Evolutionary conservation across 148 eudicot genomes (phyloP), one percentile per base, ranked within the genome.

Genomic region (Dianthus caryophyllus): DNA sequence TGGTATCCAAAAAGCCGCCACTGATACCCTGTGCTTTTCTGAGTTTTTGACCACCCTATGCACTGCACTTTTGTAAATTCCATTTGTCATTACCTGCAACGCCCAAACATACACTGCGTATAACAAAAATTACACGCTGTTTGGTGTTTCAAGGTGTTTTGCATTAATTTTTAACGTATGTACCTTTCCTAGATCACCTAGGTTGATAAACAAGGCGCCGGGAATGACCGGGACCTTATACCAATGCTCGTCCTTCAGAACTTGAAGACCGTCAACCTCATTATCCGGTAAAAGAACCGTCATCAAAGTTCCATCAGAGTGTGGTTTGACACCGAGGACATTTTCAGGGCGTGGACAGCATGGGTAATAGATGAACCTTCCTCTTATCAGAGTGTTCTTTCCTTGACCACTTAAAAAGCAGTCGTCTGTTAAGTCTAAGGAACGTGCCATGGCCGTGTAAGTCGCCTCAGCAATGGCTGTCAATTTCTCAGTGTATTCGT

Each of bases 141-240:
- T 41, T 9, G 44, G 38, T 2, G 7, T 33, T 33, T 3, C 38
- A 33, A 2, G 38, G n/a, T 33, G 38, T 7, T 33, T 33, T 33
- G 38, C n/a, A n/a, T n/a, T n/a, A 41, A 41, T 9, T 41, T 6
- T 41, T 41, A 4, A 41, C 1, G 44, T 30, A 21, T 5, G 31
- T 78, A 79, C 91, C 86, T 87, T 84, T 31, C 75, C 68, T 48
- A 81, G 75, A 71, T 87, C 85, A 2, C 88, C 91, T 10, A 75
- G 69, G 58, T 80, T 80, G 56, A 87, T 61, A 11, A 82, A 71
- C 15, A 84, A 69, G 20, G 88, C 86, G 27, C 82, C 53, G 0
- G 81, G 83, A 18, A 78, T 51, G 31, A 76, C 73, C 0, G 86
- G 83, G 21, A 84, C 86, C 39, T 64, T 76, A 60, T 66, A 78